A percentile compares a stretch with the other conserved stretches of the same genome.
Conservation (phyloP, 2,329 filamentous ascomycete genomes). For the Cladosporium colombiae region DNA sequence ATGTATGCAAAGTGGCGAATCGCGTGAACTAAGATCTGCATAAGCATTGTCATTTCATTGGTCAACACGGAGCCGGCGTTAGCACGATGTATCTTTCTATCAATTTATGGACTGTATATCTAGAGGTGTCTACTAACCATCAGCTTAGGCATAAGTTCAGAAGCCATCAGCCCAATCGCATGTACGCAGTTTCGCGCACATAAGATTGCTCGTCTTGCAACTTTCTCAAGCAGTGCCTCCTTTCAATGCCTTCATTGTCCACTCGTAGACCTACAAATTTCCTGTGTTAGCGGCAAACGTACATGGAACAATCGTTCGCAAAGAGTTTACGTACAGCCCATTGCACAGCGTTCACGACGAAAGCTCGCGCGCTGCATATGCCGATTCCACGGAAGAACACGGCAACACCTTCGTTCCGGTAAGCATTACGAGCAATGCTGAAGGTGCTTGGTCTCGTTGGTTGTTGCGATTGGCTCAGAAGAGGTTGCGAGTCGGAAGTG, state of each 20-base stretch:
- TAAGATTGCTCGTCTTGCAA: not conserved
- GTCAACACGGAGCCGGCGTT: not conserved
- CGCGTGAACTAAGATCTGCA: not conserved
- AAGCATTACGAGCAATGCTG: conserved; percentile 63
- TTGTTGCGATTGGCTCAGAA: conserved; percentile 14
- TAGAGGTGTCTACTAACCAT: not conserved
- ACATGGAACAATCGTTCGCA: not conserved
- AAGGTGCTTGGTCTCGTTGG: conserved; percentile 9
- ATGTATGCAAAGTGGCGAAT: not conserved
- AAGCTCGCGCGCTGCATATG: conserved; percentile 81
- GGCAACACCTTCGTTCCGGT: conserved; percentile 67
- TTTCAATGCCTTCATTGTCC: conserved; percentile 64
- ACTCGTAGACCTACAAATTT: conserved; percentile 65
- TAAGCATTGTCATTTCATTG: not conserved
- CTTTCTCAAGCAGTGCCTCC: conserved; percentile 19
- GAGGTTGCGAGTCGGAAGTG: conserved; percentile 9
- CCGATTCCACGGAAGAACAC: conserved; percentile 82
- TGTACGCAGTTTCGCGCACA: not conserved
- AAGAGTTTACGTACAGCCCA: conserved; percentile 64
- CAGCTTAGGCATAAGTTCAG: not conserved
- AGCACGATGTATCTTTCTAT: not conserved
- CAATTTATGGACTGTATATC: not conserved
- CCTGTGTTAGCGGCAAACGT: not conserved
- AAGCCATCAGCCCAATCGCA: not conserved
- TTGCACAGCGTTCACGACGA: conserved; percentile 88